Conservation (phyloP, 768 basidiomycete genomes). For the Leccinum broughii region DNA sequence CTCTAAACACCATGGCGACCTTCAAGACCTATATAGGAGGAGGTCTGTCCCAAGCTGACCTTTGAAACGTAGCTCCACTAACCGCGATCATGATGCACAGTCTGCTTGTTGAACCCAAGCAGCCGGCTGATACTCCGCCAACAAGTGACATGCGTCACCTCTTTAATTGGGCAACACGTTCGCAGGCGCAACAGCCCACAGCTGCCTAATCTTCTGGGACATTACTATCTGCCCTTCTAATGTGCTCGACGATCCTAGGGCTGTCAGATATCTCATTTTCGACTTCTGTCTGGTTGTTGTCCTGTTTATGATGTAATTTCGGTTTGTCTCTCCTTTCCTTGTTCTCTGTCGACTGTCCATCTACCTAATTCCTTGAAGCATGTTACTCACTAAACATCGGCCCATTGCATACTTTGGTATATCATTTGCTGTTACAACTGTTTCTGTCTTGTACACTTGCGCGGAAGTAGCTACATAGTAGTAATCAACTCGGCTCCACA, state of each 20-base stretch:
- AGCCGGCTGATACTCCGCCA: conserved; percentile 68
- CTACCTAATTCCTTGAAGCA: conserved; percentile 28
- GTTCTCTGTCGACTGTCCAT: conserved; percentile 17
- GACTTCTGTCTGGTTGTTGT: conserved; percentile 16
- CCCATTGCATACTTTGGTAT: conserved; percentile 29
- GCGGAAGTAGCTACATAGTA: conserved; percentile 24
- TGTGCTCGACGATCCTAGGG: conserved; percentile 3
- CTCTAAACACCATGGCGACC: conserved; percentile 73
- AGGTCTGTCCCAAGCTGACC: conserved; percentile 49
- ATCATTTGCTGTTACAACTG: conserved; percentile 31
- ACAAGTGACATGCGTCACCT: conserved; percentile 72
- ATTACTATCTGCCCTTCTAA: conserved; percentile 19
- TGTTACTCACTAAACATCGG: conserved; percentile 28
- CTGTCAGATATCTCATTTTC: conserved; percentile 20
- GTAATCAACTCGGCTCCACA: conserved; percentile 10
- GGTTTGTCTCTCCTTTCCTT: conserved; percentile 19
- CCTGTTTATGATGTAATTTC: conserved; percentile 32
- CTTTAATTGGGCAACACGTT: conserved; percentile 76
- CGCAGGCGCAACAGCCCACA: conserved; percentile 42
- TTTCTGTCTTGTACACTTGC: conserved; percentile 30
- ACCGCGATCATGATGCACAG: conserved; percentile 36
- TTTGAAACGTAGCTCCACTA: not conserved
- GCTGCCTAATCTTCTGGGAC: conserved; percentile 31
- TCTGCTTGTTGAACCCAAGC: conserved; percentile 81
- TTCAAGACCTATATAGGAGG: conserved; percentile 83